Evolutionary conservation across 106 monocot genomes (phyloP).

Genomic region (Dendrobium catenatum): DNA sequence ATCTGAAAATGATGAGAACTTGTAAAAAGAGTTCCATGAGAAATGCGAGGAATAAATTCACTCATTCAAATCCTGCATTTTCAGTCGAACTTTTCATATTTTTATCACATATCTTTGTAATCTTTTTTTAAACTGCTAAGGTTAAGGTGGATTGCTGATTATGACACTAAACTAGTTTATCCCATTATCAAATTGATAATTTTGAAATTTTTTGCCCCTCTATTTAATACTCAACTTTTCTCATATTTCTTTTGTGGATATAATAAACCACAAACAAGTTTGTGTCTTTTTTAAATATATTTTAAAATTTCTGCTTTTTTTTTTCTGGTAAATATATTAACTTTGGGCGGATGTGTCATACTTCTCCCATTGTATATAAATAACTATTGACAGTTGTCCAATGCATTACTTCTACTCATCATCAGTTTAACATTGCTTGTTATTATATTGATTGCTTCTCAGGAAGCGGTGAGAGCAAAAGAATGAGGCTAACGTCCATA

Average conservation of each 20-base stretch:
- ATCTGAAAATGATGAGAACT: too few species aligned
- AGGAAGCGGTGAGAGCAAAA: conserved; percentile 31
- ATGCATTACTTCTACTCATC: neutral
- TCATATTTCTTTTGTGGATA: neutral
- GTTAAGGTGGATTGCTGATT: neutral
- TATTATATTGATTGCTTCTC: neutral
- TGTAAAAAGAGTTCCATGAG: too few species aligned
- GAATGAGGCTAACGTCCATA: conserved; percentile 21
- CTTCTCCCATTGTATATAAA: neutral
- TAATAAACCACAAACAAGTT: neutral
- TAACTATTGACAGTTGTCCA: neutral
- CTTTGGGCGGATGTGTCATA: neutral
- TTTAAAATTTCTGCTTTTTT: neutral
- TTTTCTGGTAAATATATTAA: neutral
- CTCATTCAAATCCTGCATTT: too few species aligned
- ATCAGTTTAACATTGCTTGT: neutral
- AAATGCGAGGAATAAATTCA: too few species aligned
- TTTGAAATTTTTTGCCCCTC: neutral
- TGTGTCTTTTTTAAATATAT: neutral
- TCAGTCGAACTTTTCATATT: neutral
- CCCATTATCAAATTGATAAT: neutral
- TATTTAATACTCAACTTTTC: neutral
- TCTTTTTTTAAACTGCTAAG: neutral
- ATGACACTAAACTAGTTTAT: neutral
- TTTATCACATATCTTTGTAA: neutral